Base-by-base conservation (phyloP, 176 grass and related monocot species). In the Oryza australiensis region DNA sequence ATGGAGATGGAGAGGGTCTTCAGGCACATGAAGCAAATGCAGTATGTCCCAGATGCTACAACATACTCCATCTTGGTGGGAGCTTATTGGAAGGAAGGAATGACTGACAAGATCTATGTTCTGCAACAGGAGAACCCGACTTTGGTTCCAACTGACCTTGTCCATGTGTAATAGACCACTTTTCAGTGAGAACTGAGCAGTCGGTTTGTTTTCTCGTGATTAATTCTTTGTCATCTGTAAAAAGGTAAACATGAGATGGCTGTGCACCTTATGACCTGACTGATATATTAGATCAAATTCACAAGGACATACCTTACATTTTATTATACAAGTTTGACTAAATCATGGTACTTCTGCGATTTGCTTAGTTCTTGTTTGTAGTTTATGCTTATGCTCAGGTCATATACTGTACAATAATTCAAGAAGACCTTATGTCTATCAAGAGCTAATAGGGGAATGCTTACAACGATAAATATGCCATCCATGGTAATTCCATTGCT, bases 1-100 rank as follows among this genome's bases (percentile, higher is more conserved):
- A 62, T 93, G 75, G 95, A 95, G 87, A 94, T 98, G 92, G 95
- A 98, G 80, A 94, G 95, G 87, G 90, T 98, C 48, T 93, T 93
- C 77, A 91, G 76, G 72, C 84, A 81, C 66, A 98, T 98, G 95
- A 98, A 98, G 55, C 86, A 91, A 69, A 93, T 72, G 55, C 78
- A 90, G 28, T 91, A 82, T 76, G 55, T 35, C 62, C 92, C 92
- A 3, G 84, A 98, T 83, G 78, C 86, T 14, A 38, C 68, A 12
- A 98, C 95, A 5, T 91, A 86, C 45, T 66, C 38, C 26, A 89
- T 93, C 68, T 91, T 98, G 83, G 83, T 89, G 33, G 90, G 91
- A 84, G 95, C 92, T 88, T 98, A 91, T 75, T 75, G 26, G 55
- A 98, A 98, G 67, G 86, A 98, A 91, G 95, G 92, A 87, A 93